These are phyloP conservation scores for Pelargonium fulgidum DNA, from an alignment of 441 rosid genomes.

Conservation along the genomic window DNA sequence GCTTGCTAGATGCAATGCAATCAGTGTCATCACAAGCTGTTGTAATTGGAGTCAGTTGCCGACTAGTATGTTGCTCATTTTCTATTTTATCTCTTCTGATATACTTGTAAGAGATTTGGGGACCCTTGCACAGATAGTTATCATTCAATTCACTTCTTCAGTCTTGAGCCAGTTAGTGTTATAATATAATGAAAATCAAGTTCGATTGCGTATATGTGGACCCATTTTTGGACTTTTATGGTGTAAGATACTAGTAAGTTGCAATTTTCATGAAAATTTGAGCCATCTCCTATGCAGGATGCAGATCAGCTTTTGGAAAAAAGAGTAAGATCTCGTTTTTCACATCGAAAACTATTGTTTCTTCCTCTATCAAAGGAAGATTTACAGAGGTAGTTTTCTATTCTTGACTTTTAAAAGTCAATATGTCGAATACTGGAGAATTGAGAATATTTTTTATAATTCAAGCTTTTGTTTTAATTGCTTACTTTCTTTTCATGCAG, in stretches of 20 bases:
- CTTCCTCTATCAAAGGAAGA: conserved; percentile 74
- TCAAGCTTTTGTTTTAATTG: neutral
- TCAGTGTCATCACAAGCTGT: conserved; percentile 89
- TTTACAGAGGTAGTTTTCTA: conserved; percentile 43
- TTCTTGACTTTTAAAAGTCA: conserved; percentile 3
- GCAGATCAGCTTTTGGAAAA: conserved; percentile 95
- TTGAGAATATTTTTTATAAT: neutral
- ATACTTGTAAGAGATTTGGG: conserved; percentile 4
- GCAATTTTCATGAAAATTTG: conserved; percentile 15
- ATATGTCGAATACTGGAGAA: conserved; percentile 20
- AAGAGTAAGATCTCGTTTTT: conserved; percentile 91
- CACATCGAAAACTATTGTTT: conserved; percentile 77
- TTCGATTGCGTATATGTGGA: conserved; percentile 1
- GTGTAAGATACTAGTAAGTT: neutral
- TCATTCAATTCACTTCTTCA: neutral
- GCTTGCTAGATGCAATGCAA: conserved; percentile 91
- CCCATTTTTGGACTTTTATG: neutral
- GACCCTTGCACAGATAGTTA: conserved; percentile 8
- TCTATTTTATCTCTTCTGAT: conserved; percentile 2
- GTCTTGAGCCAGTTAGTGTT: conserved; percentile 3
- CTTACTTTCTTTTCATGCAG: conserved; percentile 36
- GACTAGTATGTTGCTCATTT: conserved; percentile 44
- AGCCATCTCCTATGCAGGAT: conserved; percentile 46
- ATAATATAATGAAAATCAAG: neutral
- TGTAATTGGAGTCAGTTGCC: conserved; percentile 75